Evolutionary conservation across 345 rosid genomes (phyloP).

Genomic region (Ceriops tagal): DNA sequence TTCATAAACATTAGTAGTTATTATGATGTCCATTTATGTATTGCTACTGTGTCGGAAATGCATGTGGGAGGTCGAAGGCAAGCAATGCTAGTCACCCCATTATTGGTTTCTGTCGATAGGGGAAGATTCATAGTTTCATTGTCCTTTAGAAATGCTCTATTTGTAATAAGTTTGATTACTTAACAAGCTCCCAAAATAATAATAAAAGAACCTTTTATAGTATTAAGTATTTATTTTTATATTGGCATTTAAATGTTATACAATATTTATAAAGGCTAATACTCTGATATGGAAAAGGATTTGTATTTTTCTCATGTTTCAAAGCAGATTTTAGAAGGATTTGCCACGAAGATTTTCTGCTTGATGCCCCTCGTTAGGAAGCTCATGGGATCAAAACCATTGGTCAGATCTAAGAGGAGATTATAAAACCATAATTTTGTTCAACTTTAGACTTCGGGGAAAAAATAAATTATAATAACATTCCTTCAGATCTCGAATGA

Average conservation of each 20-base stretch:
- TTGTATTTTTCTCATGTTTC: too few relatives aligned
- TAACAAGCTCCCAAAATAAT: too few relatives aligned
- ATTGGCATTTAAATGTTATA: too few relatives aligned
- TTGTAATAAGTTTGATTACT: not conserved
- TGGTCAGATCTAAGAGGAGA: conserved; percentile 15
- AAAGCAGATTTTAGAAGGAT: too few relatives aligned
- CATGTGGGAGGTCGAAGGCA: conserved; percentile 22
- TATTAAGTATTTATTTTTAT: too few relatives aligned
- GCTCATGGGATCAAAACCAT: conserved; percentile 1
- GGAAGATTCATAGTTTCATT: conserved; percentile 22
- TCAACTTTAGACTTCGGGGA: not conserved
- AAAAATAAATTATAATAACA: conserved; percentile 10
- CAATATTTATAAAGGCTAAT: too few relatives aligned
- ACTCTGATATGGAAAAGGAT: too few relatives aligned
- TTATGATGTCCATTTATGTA: conserved; percentile 20
- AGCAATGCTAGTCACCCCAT: conserved; percentile 18
- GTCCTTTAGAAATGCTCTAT: conserved; percentile 16
- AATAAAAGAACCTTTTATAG: not conserved
- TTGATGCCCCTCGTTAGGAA: too few relatives aligned
- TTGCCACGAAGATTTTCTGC: too few relatives aligned
- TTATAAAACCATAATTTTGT: conserved; percentile 4
- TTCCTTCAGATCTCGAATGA: conserved; percentile 11
- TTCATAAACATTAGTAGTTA: conserved; percentile 10
- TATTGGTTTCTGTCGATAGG: conserved; percentile 31
- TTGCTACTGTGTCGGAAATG: conserved; percentile 10